phyloP scores from a whole-genome alignment of 768 basidiomycete genomes.

The Rhizopogon vinicolor region DNA sequence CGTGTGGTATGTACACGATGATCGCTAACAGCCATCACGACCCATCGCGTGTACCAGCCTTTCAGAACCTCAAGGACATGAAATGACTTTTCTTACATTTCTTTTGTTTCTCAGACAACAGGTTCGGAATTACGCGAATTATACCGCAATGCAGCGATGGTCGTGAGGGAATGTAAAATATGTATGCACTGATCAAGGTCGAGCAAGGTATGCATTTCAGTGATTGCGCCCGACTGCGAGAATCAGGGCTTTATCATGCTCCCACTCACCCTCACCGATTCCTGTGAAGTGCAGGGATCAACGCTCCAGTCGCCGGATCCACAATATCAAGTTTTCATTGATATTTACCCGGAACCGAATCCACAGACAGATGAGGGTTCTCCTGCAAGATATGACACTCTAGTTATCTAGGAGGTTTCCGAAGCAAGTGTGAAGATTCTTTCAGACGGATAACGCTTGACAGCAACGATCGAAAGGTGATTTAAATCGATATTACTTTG shows the following conservation, averaged over 20 bases:
- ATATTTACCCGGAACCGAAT: background rate
- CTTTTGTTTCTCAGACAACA: too few relatives aligned
- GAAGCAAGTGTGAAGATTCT: background rate
- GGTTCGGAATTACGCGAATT: too few relatives aligned
- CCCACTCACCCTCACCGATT: constrained; percentile 53
- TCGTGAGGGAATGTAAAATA: too few relatives aligned
- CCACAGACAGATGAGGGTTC: background rate
- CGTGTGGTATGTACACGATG: too few relatives aligned
- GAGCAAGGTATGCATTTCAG: constrained; percentile 35
- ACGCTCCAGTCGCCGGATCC: constrained; percentile 3
- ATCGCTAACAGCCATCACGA: too few relatives aligned
- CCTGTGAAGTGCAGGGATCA: constrained; percentile 40
- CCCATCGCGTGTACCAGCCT: too few relatives aligned
- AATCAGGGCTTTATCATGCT: constrained; percentile 73
- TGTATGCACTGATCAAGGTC: constrained; percentile 33
- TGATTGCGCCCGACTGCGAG: background rate
- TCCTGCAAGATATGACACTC: background rate
- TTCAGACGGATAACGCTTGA: background rate
- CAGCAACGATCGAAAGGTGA: background rate
- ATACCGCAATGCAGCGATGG: too few relatives aligned
- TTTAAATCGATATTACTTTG: too few relatives aligned
- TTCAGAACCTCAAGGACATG: too few relatives aligned
- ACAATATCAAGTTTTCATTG: background rate
- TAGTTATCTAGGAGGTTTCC: background rate
- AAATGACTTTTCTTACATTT: too few relatives aligned